Percentiles rank a stretch among this genome's conserved stretches.
phyloP scores from a whole-genome alignment of 345 rosid genomes.

The Abelmoschus esculentus region DNA sequence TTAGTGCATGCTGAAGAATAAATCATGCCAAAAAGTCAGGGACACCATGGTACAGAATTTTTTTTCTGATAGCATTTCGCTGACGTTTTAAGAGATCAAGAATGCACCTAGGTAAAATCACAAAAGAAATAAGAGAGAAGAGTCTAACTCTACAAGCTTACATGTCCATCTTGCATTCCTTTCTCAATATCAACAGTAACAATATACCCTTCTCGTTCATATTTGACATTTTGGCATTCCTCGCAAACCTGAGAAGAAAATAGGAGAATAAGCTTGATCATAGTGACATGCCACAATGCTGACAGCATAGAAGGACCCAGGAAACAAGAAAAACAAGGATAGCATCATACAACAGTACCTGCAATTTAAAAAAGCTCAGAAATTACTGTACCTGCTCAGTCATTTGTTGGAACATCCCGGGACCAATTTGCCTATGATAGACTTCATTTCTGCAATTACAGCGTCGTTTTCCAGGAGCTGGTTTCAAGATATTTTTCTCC shows the following conservation, averaged over 20 bases:
- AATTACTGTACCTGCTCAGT: slow-evolving; percentile 63
- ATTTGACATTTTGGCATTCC: slow-evolving; percentile 91
- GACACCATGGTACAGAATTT: neutral
- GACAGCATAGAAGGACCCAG: neutral
- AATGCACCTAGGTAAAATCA: neutral
- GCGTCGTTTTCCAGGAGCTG: slow-evolving; percentile 90
- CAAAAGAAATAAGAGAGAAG: neutral
- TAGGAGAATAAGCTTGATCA: slow-evolving; percentile 2
- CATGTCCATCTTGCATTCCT: slow-evolving; percentile 99
- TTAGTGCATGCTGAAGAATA: neutral
- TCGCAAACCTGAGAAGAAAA: slow-evolving; percentile 72
- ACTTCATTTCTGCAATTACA: slow-evolving; percentile 99
- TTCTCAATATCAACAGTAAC: slow-evolving; percentile 98
- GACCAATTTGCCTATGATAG: slow-evolving; percentile 96
- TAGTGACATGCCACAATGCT: neutral
- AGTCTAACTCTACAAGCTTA: slow-evolving; percentile 27
- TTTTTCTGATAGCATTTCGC: neutral
- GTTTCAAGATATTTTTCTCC: slow-evolving; percentile 85
- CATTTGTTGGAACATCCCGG: slow-evolving; percentile 99
- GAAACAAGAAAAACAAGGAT: neutral
- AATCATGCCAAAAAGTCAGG: neutral
- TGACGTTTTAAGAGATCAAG: neutral
- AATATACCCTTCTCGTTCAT: slow-evolving; percentile 74
- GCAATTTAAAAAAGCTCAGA: slow-evolving; percentile 15
- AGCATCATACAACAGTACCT: slow-evolving; percentile 30